These are phyloP conservation scores for Lactifluus echinatus DNA, from an alignment of 768 basidiomycete species.

Conservation along the genomic window DNA sequence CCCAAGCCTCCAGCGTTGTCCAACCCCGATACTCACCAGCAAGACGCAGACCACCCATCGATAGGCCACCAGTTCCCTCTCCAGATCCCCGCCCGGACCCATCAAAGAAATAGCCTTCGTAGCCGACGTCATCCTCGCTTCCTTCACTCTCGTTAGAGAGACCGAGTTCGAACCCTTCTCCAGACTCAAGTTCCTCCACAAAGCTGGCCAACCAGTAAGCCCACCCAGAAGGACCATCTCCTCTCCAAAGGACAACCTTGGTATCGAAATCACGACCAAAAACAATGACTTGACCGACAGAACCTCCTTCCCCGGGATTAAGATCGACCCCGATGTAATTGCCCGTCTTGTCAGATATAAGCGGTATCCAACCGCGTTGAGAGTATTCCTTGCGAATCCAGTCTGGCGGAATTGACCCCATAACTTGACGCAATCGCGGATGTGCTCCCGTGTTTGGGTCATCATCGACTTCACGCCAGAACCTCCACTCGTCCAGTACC, in stretches of 20 bases:
- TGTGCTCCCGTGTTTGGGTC: constrained; percentile 85
- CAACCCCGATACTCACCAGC: constrained; percentile 86
- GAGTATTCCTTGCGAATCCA: constrained; percentile 91
- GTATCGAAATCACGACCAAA: constrained; percentile 99
- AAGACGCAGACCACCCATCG: constrained; percentile 59
- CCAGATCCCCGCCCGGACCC: constrained; percentile 70
- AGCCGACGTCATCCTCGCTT: constrained; percentile 79
- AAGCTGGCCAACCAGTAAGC: constrained; percentile 88
- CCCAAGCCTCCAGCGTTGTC: constrained; percentile 90
- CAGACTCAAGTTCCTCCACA: constrained; percentile 85
- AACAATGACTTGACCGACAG: constrained; percentile 88
- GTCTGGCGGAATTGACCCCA: constrained; percentile 83
- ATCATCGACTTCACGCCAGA: constrained; percentile 90
- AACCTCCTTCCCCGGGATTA: constrained; percentile 70
- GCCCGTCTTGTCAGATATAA: constrained; percentile 86
- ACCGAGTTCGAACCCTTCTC: constrained; percentile 83
- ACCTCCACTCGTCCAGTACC: constrained; percentile 90
- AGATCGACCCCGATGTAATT: constrained; percentile 97
- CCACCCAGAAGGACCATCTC: constrained; percentile 89
- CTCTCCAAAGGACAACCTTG: constrained; percentile 90
- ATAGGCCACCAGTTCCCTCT: constrained; percentile 69
- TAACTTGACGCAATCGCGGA: constrained; percentile 54
- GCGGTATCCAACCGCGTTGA: constrained; percentile 92
- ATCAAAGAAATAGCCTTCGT: constrained; percentile 81
- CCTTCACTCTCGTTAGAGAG: constrained; percentile 45